Base-by-base conservation (phyloP, 2,329 filamentous ascomycete genomes). In the Pleurostoma richardsiae region DNA sequence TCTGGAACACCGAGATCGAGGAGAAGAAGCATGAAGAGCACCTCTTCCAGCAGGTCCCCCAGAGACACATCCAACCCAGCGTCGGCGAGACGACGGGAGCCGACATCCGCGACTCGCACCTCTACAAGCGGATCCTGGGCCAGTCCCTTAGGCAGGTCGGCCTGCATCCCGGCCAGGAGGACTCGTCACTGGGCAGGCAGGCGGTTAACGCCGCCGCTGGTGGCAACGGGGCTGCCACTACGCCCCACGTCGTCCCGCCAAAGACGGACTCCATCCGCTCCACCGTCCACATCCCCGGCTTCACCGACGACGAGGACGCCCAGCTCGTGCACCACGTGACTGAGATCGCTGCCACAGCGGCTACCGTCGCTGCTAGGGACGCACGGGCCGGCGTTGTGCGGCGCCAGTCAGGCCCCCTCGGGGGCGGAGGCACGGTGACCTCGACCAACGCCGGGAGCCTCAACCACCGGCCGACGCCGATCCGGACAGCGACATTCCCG, bases 41-140 rank as follows among this genome's bases (percentile, higher is more conserved):
- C 5, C 52, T 62, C 38, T 56, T 58, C 3, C 29, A 42, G 26
- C 59, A 63, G 4, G 51, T 62, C 38, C 56, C 58, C 3, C 29
- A 42, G 26, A 44, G 50, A 29, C 42, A 38, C 19, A 47, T 38
- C 19, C 45, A 47, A 29, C 38, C 61, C 11, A 60, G 68, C 5
- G 52, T 70, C 4, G 71, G 61, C 28, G 74, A 82, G 39, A 66
- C 73, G 6, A 72, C 74, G 38, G 75, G 74, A 45, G 70, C 77
- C 26, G 88, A 95, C 52, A 88, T 97, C 52, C 84, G 90, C 41
- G 90, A 96, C 47, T 90, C 89, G 39, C 84, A 90, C 54, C 72
- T 97, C 29, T 97, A 97, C 70, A 96, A 94, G 67, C 86, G 90
- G 47, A 95, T 97, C 52, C 74, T 97, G 4, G 90, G 89, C 4